These are phyloP conservation scores for Phytophthora macrochlamydospora DNA, from an alignment of 352 stramenopile genomes.

Conservation along the genomic window DNA sequence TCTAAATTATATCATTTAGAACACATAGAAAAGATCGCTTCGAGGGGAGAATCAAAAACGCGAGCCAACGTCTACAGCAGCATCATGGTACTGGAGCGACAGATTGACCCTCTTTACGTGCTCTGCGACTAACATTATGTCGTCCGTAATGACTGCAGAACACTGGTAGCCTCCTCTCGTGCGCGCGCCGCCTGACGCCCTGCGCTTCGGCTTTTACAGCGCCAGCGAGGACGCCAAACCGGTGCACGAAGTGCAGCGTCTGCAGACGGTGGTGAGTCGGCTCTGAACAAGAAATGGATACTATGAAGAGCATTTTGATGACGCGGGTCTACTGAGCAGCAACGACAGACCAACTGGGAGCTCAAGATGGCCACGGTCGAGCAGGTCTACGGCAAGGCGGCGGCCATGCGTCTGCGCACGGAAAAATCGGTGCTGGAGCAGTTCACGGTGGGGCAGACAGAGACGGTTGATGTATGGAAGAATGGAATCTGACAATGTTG, in stretches of 20 bases:
- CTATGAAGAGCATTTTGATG: neutral
- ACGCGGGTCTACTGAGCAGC: constrained; percentile 27
- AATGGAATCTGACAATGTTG: neutral
- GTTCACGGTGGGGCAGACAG: constrained; percentile 51
- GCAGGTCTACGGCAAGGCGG: constrained; percentile 90
- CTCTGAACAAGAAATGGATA: neutral
- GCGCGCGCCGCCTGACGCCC: constrained; percentile 76
- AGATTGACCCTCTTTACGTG: neutral
- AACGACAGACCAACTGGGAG: constrained; percentile 82
- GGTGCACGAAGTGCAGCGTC: constrained; percentile 84
- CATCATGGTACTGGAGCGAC: constrained; percentile 8
- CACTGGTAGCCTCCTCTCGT: constrained; percentile 75
- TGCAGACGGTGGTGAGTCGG: constrained; percentile 72
- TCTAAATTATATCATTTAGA: neutral
- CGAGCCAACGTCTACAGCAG: neutral
- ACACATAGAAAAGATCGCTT: neutral
- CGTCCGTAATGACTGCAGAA: constrained; percentile 39
- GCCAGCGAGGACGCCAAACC: constrained; percentile 81
- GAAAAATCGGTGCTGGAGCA: constrained; percentile 89
- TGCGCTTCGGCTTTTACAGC: constrained; percentile 86
- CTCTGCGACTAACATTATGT: neutral
- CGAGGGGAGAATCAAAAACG: neutral
- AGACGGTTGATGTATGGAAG: neutral
- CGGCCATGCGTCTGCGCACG: constrained; percentile 88
- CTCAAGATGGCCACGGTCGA: constrained; percentile 90